Evolutionary conservation across 2,329 filamentous ascomycete genomes (phyloP), one percentile per base, ranked within the genome.

Genomic region (Cercospora zeina): DNA sequence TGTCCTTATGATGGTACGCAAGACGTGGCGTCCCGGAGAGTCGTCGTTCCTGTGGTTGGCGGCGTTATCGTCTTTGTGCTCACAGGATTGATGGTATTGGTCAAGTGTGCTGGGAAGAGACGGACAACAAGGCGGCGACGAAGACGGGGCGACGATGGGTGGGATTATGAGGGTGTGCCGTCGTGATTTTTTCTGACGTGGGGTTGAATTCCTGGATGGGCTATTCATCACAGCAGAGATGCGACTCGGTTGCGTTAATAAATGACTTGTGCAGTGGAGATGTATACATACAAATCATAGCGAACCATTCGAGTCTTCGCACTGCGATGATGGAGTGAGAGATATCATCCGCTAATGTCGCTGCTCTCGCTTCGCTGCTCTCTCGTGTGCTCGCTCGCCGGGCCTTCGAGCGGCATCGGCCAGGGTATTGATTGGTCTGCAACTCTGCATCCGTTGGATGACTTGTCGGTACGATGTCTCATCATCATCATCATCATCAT

Each of bases 81-180:
- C n/a, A 81, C 84, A 0, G 82, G 80, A 0, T 71, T 88, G 69
- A 88, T 85, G 0, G 72, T 87, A 11, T 85, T 88, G 65, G 82
- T 86, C 54, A 89, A 89, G 70, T 87, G 84, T 70, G 86, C 85
- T 64, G 81, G 84, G 4, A 87, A 88, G 72, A 74, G 85, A 62
- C 78, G 80, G 65, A 79, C 80, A 51, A 80, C 79, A 69, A 80
- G 82, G 68, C 77, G 83, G 62, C 75, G 75, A 53, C 77, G 79
- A 62, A 73, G 78, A 58, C 72, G 75, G 61, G 74, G 74, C 49
- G 74, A 76, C 19, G 78, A 78, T 63, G 84, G 84, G 1, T 87
- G 85, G 82, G 84, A 88, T 68, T 89, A 89, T 76, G 87, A 89
- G 71, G 87, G 87, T 14, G 85, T 89, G 55, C 87, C 87, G 19